Evolutionary conservation across 75 land plant species (phyloP).

Genomic region (Picea sitchensis): DNA sequence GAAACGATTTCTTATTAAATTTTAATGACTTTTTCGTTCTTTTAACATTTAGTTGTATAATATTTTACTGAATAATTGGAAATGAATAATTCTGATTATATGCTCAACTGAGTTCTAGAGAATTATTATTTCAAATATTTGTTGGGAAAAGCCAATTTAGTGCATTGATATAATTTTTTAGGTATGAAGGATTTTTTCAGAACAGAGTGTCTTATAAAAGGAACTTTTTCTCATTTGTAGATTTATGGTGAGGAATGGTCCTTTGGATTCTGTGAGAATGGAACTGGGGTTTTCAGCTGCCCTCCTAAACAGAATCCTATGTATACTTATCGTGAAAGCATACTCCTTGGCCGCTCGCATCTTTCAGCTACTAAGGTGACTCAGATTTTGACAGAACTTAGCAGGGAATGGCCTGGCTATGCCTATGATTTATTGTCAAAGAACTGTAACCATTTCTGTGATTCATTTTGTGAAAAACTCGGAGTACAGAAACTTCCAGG

Average conservation of each 20-base stretch:
- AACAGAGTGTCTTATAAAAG: too few species aligned
- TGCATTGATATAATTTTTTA: background rate
- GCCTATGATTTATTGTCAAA: conserved; percentile 73
- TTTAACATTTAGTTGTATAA: background rate
- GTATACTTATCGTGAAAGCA: conserved; percentile 86
- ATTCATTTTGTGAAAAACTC: conserved; percentile 68
- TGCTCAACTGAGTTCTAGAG: background rate
- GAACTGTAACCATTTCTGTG: conserved; percentile 98
- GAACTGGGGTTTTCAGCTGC: conserved; percentile 88
- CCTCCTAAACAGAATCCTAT: conserved; percentile 80
- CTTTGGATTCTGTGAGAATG: conserved; percentile 90
- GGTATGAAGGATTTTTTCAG: background rate
- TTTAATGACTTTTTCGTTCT: too few species aligned
- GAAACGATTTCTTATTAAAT: too few species aligned
- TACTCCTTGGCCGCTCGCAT: conserved; percentile 63
- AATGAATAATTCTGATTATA: background rate
- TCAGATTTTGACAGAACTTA: conserved; percentile 58
- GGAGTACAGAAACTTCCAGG: conserved; percentile 84
- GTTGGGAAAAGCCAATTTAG: background rate
- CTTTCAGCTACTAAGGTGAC: conserved; percentile 53
- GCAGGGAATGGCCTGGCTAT: conserved; percentile 76
- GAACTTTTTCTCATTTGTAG: conserved; percentile 22
- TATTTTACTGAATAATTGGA: background rate
- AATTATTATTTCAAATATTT: background rate
- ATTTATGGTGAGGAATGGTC: conserved; percentile 95